Base-by-base conservation (phyloP, 106 monocot species). In the Dendrobium chrysotoxum region DNA sequence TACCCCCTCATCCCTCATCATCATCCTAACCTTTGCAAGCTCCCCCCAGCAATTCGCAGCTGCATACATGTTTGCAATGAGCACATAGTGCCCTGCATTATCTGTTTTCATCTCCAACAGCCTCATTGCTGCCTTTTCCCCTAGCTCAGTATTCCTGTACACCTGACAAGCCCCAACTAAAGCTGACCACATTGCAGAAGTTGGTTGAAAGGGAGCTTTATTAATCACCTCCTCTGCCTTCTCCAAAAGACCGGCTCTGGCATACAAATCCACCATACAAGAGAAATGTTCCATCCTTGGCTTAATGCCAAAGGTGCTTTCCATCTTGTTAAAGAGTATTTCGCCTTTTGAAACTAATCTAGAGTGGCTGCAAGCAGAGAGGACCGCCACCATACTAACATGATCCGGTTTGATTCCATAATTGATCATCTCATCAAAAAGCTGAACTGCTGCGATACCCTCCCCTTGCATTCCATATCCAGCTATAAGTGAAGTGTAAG, bases 381-480 rank as follows among this genome's bases (percentile, higher is more conserved):
- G 92, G 20, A 94, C 80, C 2, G 87, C 82, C 13, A 94, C 87
- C 90, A 94, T 85, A 5, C 84, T 85, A 23, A 97, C 75, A 20
- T 87, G 82, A 75, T 97, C 94, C 1, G 90, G 90, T 80, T 82
- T 85, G 58, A 91, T 81, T 57, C 89, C 88, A 41, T 40, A 17
- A 9, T 46, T 31, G 40, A 77, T 86, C 97, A 97, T 97, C 79
- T 90, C 68, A 26, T 81, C 0, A 42, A 97, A 97, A 8, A 97
- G 85, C 7, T 77, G 16, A 47, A 97, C 45, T 28, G 94, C 87
- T 23, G 42, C 66, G 0, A 46, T 28, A 30, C 94, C 91, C 31
- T 89, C 86, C n/a, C 94, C 92, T 71, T 90, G 87, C 78, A 92
- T 91, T 40, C 92, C 93, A 75, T 92, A 94, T 16, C 97, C 92